Percentiles rank a stretch among this genome's conserved stretches.
Evolutionary conservation across 805 yeast genomes (phyloP).

Genomic region (Saturnispora sanitii): DNA sequence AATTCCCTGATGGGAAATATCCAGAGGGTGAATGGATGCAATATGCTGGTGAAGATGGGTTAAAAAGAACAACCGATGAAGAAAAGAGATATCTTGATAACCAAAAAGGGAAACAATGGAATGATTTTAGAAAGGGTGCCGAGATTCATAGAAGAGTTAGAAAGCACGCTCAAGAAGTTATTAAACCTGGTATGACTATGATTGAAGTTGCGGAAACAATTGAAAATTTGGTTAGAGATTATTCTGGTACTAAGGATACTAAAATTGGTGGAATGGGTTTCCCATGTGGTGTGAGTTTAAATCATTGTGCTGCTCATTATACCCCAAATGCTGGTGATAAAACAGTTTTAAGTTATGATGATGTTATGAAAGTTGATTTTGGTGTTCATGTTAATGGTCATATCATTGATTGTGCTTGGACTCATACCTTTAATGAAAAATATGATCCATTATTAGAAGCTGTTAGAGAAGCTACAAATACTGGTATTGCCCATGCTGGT

Average conservation of each 20-base stretch:
- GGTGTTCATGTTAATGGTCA: constrained; percentile 95
- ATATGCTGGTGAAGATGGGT: constrained; percentile 54
- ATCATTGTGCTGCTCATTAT: constrained; percentile 95
- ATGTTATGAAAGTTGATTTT: constrained; percentile 92
- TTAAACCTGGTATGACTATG: constrained; percentile 89
- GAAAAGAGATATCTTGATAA: constrained; percentile 75
- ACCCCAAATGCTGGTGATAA: constrained; percentile 95
- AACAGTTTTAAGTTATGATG: constrained; percentile 69
- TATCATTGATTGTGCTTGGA: constrained; percentile 92
- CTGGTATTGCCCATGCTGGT: constrained; percentile 89
- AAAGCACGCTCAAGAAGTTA: constrained; percentile 57
- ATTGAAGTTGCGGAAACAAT: constrained; percentile 82
- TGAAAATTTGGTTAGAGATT: constrained; percentile 73
- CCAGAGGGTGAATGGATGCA: constrained; percentile 88
- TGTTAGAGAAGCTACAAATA: constrained; percentile 85
- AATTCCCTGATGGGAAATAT: constrained; percentile 61
- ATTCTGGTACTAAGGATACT: constrained; percentile 49
- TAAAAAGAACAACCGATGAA: constrained; percentile 72
- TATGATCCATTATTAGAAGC: constrained; percentile 77
- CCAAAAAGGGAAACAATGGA: constrained; percentile 54
- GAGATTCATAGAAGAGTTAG: constrained; percentile 92
- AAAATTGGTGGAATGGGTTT: constrained; percentile 86
- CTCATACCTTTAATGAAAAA: constrained; percentile 75
- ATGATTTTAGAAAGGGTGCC: constrained; percentile 90
- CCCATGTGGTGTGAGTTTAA: constrained; percentile 94